Evolutionary conservation across 1,139 yeast species (phyloP).

Genomic region (Blastobotrys aristatus): DNA sequence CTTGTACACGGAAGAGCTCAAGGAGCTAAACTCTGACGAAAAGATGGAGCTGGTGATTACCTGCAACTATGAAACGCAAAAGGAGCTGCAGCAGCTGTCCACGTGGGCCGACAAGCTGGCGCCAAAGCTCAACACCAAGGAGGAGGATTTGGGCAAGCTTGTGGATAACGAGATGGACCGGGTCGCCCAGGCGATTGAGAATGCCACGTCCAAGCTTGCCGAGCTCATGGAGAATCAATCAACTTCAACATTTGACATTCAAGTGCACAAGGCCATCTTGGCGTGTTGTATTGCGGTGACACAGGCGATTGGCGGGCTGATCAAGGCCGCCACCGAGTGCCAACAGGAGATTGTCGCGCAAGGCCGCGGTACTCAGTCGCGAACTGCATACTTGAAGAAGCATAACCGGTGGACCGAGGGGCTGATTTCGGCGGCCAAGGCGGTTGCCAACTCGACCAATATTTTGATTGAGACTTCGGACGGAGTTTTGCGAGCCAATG

Average conservation of each 20-base stretch:
- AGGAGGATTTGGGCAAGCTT: slow-evolving; percentile 57
- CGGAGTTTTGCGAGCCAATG: slow-evolving; percentile 58
- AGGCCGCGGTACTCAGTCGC: slow-evolving; percentile 61
- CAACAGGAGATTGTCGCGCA: slow-evolving; percentile 77
- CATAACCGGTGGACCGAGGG: slow-evolving; percentile 96
- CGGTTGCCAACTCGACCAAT: slow-evolving; percentile 82
- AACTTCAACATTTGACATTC: slow-evolving; percentile 53
- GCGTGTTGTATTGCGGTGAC: slow-evolving; percentile 80
- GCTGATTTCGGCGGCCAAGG: slow-evolving; percentile 81
- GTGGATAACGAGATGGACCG: slow-evolving; percentile 69
- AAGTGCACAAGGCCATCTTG: slow-evolving; percentile 72
- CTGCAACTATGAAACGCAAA: slow-evolving; percentile 70
- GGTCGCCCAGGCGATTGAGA: slow-evolving; percentile 64
- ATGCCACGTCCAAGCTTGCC: slow-evolving; percentile 59
- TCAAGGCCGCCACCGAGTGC: slow-evolving; percentile 73
- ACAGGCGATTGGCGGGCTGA: slow-evolving; percentile 67
- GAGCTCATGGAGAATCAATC: slow-evolving; percentile 51
- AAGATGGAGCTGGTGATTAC: slow-evolving; percentile 73
- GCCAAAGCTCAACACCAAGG: slow-evolving; percentile 43
- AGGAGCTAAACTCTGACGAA: slow-evolving; percentile 45
- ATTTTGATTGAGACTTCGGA: slow-evolving; percentile 79
- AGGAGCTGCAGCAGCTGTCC: slow-evolving; percentile 56
- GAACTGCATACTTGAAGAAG: slow-evolving; percentile 77
- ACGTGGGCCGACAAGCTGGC: slow-evolving; percentile 54
- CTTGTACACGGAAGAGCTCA: slow-evolving; percentile 51